Conservation (phyloP, 2,329 filamentous ascomycete species). For the Thelonectria rubi region DNA sequence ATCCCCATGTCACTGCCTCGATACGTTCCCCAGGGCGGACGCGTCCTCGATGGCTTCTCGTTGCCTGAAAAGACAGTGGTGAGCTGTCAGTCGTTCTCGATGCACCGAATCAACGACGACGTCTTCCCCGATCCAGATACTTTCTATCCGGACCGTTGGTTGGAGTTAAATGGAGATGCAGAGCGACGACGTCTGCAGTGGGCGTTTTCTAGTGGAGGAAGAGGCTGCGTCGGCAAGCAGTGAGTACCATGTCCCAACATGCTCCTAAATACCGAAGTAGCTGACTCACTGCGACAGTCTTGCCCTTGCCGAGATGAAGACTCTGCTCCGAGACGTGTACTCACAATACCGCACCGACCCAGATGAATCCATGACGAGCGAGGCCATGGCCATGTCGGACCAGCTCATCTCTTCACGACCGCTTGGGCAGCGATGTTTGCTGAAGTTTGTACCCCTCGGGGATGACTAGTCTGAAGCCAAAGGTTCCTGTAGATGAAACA, state of each 20-base stretch:
- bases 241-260: conserved; percentile 52
- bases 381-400: conserved; percentile 71
- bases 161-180: conserved; percentile 76
- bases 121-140: conserved; percentile 81
- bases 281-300: conserved; percentile 48
- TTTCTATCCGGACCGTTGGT: conserved; percentile 86
- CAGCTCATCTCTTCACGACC: conserved; percentile 74
- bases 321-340: conserved; percentile 69
- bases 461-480: conserved; percentile 10
- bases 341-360: conserved; percentile 64
- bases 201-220: conserved; percentile 71
- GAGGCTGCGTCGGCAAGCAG: conserved; percentile 74
- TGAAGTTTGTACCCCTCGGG: conserved; percentile 56
- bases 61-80: conserved; percentile 65
- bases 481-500: too few relatives aligned
- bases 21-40: conserved; percentile 63
- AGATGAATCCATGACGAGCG: conserved; percentile 61
- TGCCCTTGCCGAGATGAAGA: conserved; percentile 75
- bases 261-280: conserved; percentile 29
- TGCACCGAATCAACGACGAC: conserved; percentile 66
- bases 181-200: conserved; percentile 72
- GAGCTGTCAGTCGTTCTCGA: conserved; percentile 68
- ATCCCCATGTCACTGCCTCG: conserved; percentile 75
- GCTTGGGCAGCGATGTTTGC: conserved; percentile 64
- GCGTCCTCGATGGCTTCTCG: conserved; percentile 63